A percentile compares a stretch with the other conserved stretches of the same genome.
Evolutionary conservation across 1,284 basidiomycete species (phyloP).

Genomic region (Apiotrichum veenhuisii): DNA sequence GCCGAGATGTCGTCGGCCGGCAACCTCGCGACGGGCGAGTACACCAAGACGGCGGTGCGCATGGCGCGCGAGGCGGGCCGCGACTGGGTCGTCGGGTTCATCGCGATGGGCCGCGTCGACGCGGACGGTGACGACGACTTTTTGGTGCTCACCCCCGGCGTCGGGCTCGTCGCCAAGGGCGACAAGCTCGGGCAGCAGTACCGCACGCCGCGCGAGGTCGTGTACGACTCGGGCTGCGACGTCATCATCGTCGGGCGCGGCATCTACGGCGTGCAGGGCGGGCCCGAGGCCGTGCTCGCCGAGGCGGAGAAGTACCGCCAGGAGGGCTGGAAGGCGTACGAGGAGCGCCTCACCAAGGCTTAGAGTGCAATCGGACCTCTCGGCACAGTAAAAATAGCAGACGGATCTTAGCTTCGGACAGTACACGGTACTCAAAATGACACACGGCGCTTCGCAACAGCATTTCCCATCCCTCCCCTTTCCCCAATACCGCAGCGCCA

Average conservation of each 20-base stretch:
- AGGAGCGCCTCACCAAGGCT: slow-evolving; percentile 50
- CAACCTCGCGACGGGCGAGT: slow-evolving; percentile 74
- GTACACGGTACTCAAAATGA: too few species aligned
- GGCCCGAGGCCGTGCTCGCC: slow-evolving; percentile 59
- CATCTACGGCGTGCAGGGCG: slow-evolving; percentile 69
- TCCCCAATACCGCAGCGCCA: too few species aligned
- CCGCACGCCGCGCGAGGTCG: slow-evolving; percentile 80
- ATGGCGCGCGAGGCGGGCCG: slow-evolving; percentile 71
- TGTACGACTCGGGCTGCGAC: slow-evolving; percentile 84
- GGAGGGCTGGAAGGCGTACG: slow-evolving; percentile 91
- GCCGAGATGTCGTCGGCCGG: slow-evolving; percentile 96
- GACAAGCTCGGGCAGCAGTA: slow-evolving; percentile 97
- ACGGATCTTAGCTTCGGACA: too few species aligned
- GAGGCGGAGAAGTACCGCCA: slow-evolving; percentile 78
- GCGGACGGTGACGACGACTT: slow-evolving; percentile 69
- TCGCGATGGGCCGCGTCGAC: slow-evolving; percentile 82
- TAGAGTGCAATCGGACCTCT: too few species aligned
- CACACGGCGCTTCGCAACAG: too few species aligned
- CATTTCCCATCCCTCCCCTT: too few species aligned
- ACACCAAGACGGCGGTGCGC: slow-evolving; percentile 78
- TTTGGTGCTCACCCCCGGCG: slow-evolving; percentile 87
- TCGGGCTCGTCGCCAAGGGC: slow-evolving; percentile 75
- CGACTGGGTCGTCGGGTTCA: slow-evolving; percentile 93
- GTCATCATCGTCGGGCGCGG: slow-evolving; percentile 97
- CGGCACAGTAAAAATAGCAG: too few species aligned